A percentile compares a stretch with the other conserved stretches of the same genome.
These are phyloP conservation scores for Arachis stenosperma DNA, from an alignment of 306 rosid species.

Conservation along the genomic window DNA sequence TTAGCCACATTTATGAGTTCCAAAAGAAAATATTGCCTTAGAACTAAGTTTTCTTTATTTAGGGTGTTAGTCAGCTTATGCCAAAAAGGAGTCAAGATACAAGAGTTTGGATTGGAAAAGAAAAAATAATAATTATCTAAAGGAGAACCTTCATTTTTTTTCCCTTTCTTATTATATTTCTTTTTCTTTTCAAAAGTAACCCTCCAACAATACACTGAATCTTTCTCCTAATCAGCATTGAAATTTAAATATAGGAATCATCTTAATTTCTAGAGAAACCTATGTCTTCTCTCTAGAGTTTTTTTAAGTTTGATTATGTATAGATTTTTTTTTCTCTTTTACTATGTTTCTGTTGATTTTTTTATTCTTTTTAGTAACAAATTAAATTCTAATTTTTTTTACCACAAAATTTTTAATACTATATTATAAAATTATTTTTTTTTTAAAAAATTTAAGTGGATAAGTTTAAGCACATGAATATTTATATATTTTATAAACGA, in stretches of 20 bases:
- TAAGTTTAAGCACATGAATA: too few relatives aligned
- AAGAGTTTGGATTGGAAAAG: constrained; percentile 13
- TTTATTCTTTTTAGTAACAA: too few relatives aligned
- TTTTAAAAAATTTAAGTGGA: too few relatives aligned
- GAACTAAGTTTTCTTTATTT: background rate
- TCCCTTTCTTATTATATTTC: background rate
- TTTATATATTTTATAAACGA: too few relatives aligned
- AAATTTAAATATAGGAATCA: background rate
- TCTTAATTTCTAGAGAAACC: too few relatives aligned
- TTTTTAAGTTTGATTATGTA: too few relatives aligned
- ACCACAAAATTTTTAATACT: too few relatives aligned
- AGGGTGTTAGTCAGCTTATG: background rate
- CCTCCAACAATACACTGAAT: constrained; percentile 21
- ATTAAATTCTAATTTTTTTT: too few relatives aligned
- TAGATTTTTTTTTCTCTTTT: too few relatives aligned
- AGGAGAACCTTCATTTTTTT: constrained; percentile 26
- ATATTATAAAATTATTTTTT: too few relatives aligned
- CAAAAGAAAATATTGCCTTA: background rate
- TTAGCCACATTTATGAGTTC: constrained; percentile 26
- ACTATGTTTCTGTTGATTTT: too few relatives aligned
- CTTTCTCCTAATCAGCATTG: constrained; percentile 18
- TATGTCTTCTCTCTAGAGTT: too few relatives aligned
- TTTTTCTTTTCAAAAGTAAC: constrained; percentile 24
- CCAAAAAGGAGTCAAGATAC: constrained; percentile 16
- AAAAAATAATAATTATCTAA: constrained; percentile 21